Conservation (phyloP, 306 rosid genomes). For the Medicago arabica region DNA sequence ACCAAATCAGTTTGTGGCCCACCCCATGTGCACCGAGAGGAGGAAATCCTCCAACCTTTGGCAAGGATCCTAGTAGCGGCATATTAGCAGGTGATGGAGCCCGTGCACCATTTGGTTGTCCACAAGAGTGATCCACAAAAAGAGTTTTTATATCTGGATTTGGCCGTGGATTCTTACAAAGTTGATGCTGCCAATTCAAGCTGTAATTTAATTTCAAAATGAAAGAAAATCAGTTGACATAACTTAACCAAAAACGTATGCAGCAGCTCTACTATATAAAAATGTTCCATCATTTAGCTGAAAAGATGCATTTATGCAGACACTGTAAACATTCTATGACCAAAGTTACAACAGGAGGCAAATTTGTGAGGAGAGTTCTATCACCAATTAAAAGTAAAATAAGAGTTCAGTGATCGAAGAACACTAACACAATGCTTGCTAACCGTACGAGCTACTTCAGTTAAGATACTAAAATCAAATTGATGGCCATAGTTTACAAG, state of each 20-base stretch:
- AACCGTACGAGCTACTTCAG: neutral
- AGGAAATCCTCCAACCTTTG: constrained; percentile 95
- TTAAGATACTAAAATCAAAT: constrained; percentile 28
- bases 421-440: neutral
- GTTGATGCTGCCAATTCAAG: constrained; percentile 99
- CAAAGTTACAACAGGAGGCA: constrained; percentile 12
- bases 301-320: constrained; percentile 5
- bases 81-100: constrained; percentile 96
- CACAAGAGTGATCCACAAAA: constrained; percentile 96
- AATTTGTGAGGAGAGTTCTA: neutral
- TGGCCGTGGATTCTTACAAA: constrained; percentile 95
- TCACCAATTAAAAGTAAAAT: neutral
- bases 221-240: constrained; percentile 30
- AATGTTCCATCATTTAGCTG: constrained; percentile 23
- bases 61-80: constrained; percentile 88
- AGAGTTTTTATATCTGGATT: constrained; percentile 99
- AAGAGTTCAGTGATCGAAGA: neutral
- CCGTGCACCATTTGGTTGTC: constrained; percentile 93
- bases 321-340: constrained; percentile 25
- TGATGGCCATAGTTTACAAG: neutral
- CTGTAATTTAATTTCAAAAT: constrained; percentile 54
- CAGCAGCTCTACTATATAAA: neutral
- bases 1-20: constrained; percentile 47
- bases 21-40: constrained; percentile 97
- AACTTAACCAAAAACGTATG: neutral